phyloP scores from a whole-genome alignment of 139 green algal species.

The Chlamydomonas sphaeroides region DNA sequence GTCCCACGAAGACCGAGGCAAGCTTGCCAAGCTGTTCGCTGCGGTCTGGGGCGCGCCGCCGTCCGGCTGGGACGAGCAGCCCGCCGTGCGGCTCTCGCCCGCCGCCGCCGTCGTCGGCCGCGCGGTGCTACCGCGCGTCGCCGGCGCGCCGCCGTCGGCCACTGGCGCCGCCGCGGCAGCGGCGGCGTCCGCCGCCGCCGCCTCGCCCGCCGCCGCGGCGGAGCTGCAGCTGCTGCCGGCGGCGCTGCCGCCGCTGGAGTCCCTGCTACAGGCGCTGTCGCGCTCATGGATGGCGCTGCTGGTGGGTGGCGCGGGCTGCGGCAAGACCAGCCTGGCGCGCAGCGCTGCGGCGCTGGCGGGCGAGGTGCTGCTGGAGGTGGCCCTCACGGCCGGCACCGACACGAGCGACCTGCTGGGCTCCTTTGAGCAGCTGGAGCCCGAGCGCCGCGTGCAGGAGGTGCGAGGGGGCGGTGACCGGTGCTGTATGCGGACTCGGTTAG shows the following conservation, averaged over 20 bases:
- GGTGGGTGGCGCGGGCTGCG: conserved; percentile 63
- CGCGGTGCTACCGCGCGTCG: conserved; percentile 19
- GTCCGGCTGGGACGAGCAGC: neutral
- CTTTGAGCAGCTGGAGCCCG: conserved; percentile 93
- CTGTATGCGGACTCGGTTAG: too few species aligned
- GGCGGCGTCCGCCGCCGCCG: neutral
- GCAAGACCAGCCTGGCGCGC: conserved; percentile 79
- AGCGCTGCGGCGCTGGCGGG: conserved; percentile 68
- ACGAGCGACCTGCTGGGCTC: conserved; percentile 96
- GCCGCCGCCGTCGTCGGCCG: conserved; percentile 29
- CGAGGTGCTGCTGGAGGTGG: conserved; percentile 79
- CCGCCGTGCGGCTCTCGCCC: conserved; percentile 26
- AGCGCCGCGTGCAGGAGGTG: conserved; percentile 59
- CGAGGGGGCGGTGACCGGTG: too few species aligned
- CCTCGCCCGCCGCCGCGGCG: neutral
- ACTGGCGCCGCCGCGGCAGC: conserved; percentile 28
- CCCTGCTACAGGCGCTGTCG: conserved; percentile 47
- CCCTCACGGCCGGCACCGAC: conserved; percentile 89
- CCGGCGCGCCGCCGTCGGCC: neutral
- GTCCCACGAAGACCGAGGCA: conserved; percentile 69
- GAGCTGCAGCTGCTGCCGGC: conserved; percentile 66
- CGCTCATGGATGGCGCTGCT: conserved; percentile 83
- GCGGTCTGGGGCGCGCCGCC: conserved; percentile 58
- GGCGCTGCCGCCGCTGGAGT: conserved; percentile 79
- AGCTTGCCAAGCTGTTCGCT: conserved; percentile 62